phyloP scores from a whole-genome alignment of 148 eudicot species.

The Chenopodium quinoa region DNA sequence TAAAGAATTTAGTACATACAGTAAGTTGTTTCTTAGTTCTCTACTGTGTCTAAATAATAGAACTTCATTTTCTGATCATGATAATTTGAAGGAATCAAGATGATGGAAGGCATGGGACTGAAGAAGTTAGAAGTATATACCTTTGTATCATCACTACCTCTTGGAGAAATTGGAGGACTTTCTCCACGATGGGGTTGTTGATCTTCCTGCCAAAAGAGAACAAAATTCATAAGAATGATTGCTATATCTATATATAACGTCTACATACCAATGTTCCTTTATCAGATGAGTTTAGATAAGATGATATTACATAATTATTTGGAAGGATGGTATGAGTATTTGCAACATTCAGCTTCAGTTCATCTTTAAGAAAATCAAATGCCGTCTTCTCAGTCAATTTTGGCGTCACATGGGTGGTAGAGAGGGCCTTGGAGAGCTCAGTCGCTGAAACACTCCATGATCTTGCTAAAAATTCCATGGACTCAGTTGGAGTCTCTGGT shows the following conservation, averaged over 20 bases:
- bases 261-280: not conserved
- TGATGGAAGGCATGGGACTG: not conserved
- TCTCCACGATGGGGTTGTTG: constrained; percentile 37
- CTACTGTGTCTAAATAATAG: not conserved
- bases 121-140: constrained; percentile 27
- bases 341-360: constrained; percentile 21
- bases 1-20: not conserved
- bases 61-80: not conserved
- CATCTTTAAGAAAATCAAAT: constrained; percentile 27
- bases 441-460: constrained; percentile 91
- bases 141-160: constrained; percentile 70
- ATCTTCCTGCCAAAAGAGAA: constrained; percentile 35
- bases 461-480: constrained; percentile 86
- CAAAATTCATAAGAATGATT: not conserved
- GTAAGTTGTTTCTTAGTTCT: not conserved
- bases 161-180: constrained; percentile 66
- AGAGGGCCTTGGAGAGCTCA: constrained; percentile 70
- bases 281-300: not conserved
- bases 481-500: constrained; percentile 76
- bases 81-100: not conserved
- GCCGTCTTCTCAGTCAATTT: constrained; percentile 33
- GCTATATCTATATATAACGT: not conserved
- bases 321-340: constrained; percentile 20
- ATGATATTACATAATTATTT: constrained; percentile 41
- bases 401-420: constrained; percentile 27